phyloP scores from a whole-genome alignment of 805 yeast genomes.

The Yamadazyma endophytica region DNA sequence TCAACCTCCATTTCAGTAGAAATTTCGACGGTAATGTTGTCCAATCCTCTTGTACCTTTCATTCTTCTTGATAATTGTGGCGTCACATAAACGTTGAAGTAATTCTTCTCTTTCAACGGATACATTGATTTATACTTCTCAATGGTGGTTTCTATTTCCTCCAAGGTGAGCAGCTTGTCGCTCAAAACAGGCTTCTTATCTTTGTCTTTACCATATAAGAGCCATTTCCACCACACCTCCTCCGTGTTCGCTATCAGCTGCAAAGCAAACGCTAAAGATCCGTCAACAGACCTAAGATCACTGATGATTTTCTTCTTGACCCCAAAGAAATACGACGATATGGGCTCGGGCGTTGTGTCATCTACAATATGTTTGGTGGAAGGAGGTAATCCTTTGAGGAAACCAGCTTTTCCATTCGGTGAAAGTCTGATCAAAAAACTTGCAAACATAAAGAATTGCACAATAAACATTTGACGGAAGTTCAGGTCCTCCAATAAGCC shows the following conservation, averaged over 20 bases:
- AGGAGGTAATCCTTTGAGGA: slow-evolving; percentile 20
- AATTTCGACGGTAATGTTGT: slow-evolving; percentile 10
- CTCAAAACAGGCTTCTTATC: slow-evolving; percentile 23
- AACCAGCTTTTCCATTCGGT: slow-evolving; percentile 15
- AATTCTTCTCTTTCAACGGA: slow-evolving; percentile 30
- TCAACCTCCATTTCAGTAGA: slow-evolving; percentile 9
- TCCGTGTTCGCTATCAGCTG: slow-evolving; percentile 25
- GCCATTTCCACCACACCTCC: slow-evolving; percentile 38
- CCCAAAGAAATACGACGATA: slow-evolving; percentile 11
- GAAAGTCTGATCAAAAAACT: too few species aligned
- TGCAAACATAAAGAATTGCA: slow-evolving; percentile 29
- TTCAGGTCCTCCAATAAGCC: slow-evolving; percentile 22
- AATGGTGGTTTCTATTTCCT: slow-evolving; percentile 16
- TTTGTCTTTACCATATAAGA: slow-evolving; percentile 33
- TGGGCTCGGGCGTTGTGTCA: slow-evolving; percentile 14
- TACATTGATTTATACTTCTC: slow-evolving; percentile 15
- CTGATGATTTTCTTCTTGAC: slow-evolving; percentile 25
- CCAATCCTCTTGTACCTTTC: slow-evolving; percentile 32
- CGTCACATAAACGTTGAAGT: slow-evolving; percentile 39
- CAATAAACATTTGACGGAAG: slow-evolving; percentile 21
- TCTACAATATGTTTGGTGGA: slow-evolving; percentile 35
- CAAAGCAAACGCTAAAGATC: slow-evolving; percentile 22
- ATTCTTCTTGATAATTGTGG: slow-evolving; percentile 40
- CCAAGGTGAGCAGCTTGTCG: slow-evolving; percentile 15
- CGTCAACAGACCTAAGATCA: slow-evolving; percentile 19